phyloP scores from a whole-genome alignment of 179 eudicot species.

The Pouteria campechiana region DNA sequence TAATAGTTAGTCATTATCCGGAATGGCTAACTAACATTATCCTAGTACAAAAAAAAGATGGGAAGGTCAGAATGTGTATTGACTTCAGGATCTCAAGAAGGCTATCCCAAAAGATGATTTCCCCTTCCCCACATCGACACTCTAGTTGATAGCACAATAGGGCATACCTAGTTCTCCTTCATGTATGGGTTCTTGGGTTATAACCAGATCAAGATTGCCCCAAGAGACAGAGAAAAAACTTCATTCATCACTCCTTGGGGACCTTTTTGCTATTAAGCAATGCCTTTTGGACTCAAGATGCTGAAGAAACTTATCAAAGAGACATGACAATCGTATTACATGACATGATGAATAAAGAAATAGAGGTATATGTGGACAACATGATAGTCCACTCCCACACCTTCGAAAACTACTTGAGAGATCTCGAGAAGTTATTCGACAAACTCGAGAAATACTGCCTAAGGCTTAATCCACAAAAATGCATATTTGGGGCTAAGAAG shows the following conservation, averaged over 20 bases:
- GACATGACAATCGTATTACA: neutral
- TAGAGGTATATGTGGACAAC: neutral
- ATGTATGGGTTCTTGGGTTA: neutral
- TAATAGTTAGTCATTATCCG: neutral
- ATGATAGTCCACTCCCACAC: neutral
- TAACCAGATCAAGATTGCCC: neutral
- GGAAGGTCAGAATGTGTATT: neutral
- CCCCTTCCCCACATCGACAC: neutral
- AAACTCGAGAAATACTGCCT: neutral
- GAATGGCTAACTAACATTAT: neutral
- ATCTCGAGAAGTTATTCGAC: neutral
- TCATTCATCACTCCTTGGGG: neutral
- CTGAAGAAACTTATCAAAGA: neutral
- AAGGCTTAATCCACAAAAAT: neutral
- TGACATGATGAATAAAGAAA: slow-evolving; percentile 1
- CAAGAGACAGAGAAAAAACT: neutral
- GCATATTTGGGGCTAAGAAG: neutral
- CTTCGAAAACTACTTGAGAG: too few relatives aligned
- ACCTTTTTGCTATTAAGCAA: neutral
- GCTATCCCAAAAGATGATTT: neutral
- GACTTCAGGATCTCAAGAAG: neutral
- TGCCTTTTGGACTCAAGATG: neutral
- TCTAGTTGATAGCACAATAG: neutral
- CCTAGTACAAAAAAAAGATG: neutral
- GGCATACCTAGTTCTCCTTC: neutral